phyloP scores from a whole-genome alignment of 306 rosid genomes.

The Corylus avellana region DNA sequence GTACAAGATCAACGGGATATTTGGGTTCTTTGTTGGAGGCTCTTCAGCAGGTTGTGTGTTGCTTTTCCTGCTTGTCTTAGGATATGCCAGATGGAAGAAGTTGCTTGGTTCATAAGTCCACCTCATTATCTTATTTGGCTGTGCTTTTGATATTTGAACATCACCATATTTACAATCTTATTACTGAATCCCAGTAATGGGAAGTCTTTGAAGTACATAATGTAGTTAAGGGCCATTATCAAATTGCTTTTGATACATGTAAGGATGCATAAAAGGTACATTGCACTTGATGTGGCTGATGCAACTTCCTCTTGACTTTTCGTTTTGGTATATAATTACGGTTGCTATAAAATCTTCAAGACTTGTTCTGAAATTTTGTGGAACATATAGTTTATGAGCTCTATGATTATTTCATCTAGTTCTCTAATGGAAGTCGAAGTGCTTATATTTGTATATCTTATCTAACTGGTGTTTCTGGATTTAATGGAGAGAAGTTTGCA shows the following conservation, averaged over 20 bases:
- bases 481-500: too few relatives aligned
- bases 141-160: constrained; percentile 3
- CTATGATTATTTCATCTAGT: background rate
- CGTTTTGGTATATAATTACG: background rate
- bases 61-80: constrained; percentile 65
- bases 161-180: background rate
- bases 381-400: background rate
- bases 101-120: constrained; percentile 69
- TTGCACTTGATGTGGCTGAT: background rate
- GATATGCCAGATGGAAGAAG: constrained; percentile 93
- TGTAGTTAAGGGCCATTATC: background rate
- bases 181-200: background rate
- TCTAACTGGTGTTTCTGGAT: too few relatives aligned
- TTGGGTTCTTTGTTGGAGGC: constrained; percentile 51
- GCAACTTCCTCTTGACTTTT: background rate
- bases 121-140: constrained; percentile 1
- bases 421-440: background rate
- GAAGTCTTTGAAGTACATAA: constrained; percentile 9
- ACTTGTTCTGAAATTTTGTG: background rate
- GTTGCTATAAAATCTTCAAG: background rate
- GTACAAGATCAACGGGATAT: constrained; percentile 31
- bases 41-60: constrained; percentile 41
- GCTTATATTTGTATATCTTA: background rate
- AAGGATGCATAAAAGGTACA: background rate
- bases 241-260: background rate